Evolutionary conservation across 768 basidiomycete genomes (phyloP), one percentile per base, ranked within the genome.

Genomic region (Agaricus sinodeliciosus): DNA sequence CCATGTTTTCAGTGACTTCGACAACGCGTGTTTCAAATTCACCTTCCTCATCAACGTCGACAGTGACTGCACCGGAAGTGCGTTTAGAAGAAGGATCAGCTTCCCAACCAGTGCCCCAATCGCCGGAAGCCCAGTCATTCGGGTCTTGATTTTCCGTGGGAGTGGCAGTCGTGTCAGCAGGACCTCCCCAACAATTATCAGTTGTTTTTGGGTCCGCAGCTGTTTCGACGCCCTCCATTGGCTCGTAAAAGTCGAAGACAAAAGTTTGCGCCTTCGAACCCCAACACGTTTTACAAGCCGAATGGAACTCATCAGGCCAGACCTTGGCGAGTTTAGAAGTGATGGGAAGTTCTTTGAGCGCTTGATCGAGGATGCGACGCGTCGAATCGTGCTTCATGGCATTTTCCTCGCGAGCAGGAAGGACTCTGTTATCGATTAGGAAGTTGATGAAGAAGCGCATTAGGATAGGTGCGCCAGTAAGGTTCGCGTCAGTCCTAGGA

Each of bases 261-360:
- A 60, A 76, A 0, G 70, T 67, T 8, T 75, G 72, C 3, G 72
- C 67, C 55, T 74, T 73, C 28, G 61, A 62, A 13, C 77, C 84
- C 67, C 78, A 87, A 35, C 73, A 71, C 1, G 64, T 67, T 12
- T 67, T 66, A 58, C 77, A 83, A 0, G 72, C 81, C 27, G 62
- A 58, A 58, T 75, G 76, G 56, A 86, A 77, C 2, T 63, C 57
- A 51, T 81, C 81, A 0, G 81, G 79, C 40, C 79, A 58, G 9
- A 63, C 61, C 44, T 74, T 73, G 16, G 74, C 72, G 26, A 84
- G 61, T 43, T 67, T 65, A 15, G 74, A 72, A 1, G 76, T 78
- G 44, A 72, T 62, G 15, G 78, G 78, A 2, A 84, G 70, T 58
- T 85, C 80, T n/a, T 63, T 64, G 22, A 68, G 61, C 3, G 79